Evolutionary conservation across 2,329 filamentous ascomycete genomes (phyloP), one percentile per base, ranked within the genome.

Genomic region (Cladophialophora immunda): DNA sequence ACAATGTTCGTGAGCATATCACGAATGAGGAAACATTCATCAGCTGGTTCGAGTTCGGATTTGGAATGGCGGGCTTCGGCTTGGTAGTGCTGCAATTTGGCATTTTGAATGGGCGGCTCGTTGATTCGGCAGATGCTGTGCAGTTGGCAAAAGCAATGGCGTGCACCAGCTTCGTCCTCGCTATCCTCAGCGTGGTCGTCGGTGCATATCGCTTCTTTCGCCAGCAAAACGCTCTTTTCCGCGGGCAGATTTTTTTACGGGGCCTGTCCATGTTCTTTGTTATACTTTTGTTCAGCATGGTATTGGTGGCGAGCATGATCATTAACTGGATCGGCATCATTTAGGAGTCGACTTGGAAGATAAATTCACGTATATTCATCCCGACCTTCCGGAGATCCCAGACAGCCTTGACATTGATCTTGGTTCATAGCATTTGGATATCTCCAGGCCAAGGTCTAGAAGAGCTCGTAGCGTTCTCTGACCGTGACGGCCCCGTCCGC

Each of bases 161-260:
- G 6, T 78, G 76, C 4, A 73, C 78, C 2, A 85, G 86, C 67
- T 82, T 86, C 41, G 74, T 65, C 34, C 75, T 80, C 27, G 83
- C 83, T 0, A 79, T 85, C 34, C 64, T 80, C 8, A 77, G 83
- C 3, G 73, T 82, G 1, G 47, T 83, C 0, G 68, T 87, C 7
- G 86, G 86, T 6, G 80, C 81, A 1, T 78, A 81, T 59, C 79
- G 86, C 30, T 87, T 85, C 71, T 87, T 83, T 80, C 79, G 83
- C 62, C 81, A 85, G 71, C 86, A 89, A 74, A 79, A 81, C 67
- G 84, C 83, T 3, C 81, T 89, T 27, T 71, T 76, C 83, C 50
- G n/a, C 1, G 60, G 60, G 45, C 45, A 50, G 45, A 13, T 50
- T 19, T 50, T 6, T 50, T 3, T 50, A 1, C 19, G 45, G 19